These are phyloP conservation scores for Penicillium olsonii DNA, from an alignment of 2,329 filamentous ascomycete genomes.

Conservation along the genomic window DNA sequence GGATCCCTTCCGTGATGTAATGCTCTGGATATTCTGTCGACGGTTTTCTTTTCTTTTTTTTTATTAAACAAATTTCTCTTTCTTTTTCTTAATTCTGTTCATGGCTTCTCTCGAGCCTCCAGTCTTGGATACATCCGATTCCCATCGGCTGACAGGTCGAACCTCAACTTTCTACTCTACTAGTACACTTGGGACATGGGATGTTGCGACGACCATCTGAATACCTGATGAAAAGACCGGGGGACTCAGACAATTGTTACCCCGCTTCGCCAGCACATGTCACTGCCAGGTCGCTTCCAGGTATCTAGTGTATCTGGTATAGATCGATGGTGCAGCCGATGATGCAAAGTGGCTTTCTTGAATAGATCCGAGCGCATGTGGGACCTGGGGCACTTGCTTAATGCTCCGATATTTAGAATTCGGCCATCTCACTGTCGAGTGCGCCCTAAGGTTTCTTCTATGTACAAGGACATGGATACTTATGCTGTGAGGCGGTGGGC, in stretches of 20 bases:
- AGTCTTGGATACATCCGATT: not conserved
- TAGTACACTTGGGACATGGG: not conserved
- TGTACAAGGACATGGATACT: no score
- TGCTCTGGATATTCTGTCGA: not conserved
- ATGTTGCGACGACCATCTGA: not conserved
- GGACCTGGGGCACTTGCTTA: not conserved
- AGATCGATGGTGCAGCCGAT: not conserved
- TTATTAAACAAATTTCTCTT: not conserved
- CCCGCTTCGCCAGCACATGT: constrained; percentile 4
- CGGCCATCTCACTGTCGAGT: no score
- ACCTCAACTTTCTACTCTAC: not conserved
- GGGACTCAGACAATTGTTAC: not conserved
- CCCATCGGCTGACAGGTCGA: not conserved
- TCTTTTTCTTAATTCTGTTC: not conserved
- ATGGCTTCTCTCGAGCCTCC: not conserved
- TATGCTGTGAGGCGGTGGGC: constrained; percentile 1
- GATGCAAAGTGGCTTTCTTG: constrained; percentile 12
- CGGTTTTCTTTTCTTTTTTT: not conserved
- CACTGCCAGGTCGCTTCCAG: not conserved
- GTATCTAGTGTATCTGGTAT: not conserved
- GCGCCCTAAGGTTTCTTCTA: no score
- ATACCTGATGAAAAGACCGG: not conserved
- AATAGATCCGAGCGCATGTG: constrained; percentile 13
- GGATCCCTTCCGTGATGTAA: constrained; percentile 19
- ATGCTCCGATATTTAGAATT: no score